Evolutionary conservation across 768 basidiomycete species (phyloP).

Genomic region (Mycena leptocephala): DNA sequence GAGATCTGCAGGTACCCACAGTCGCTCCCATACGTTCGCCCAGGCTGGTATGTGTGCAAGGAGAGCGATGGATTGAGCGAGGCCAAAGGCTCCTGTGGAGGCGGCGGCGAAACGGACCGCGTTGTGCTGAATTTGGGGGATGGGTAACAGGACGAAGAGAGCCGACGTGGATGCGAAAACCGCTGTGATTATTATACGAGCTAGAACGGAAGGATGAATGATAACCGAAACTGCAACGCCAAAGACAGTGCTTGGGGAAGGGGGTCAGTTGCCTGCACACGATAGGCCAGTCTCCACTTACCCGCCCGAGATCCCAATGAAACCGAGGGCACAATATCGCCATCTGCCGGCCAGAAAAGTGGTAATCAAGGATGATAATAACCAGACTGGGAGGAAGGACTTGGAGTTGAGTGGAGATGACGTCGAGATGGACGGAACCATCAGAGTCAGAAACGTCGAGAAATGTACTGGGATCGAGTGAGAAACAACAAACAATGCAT

Average conservation of each 20-base stretch:
- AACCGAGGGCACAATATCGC: slow-evolving; percentile 64
- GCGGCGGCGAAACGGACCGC: slow-evolving; percentile 67
- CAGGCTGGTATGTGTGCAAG: slow-evolving; percentile 67
- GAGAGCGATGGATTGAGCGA: slow-evolving; percentile 68
- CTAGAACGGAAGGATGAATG: slow-evolving; percentile 51
- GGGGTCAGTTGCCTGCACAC: not conserved
- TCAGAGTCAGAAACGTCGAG: slow-evolving; percentile 69
- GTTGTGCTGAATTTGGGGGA: slow-evolving; percentile 61
- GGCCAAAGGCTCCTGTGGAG: slow-evolving; percentile 72
- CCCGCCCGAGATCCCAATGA: slow-evolving; percentile 72
- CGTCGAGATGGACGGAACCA: slow-evolving; percentile 68
- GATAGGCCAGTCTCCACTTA: slow-evolving; percentile 44
- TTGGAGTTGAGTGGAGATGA: slow-evolving; percentile 61
- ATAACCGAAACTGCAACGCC: slow-evolving; percentile 67
- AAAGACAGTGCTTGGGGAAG: slow-evolving; percentile 54
- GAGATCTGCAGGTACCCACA: slow-evolving; percentile 66
- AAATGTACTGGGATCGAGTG: slow-evolving; percentile 12
- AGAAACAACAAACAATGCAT: not conserved
- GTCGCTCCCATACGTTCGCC: slow-evolving; percentile 76
- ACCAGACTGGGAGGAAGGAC: slow-evolving; percentile 74
- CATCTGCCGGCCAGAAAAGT: slow-evolving; percentile 71
- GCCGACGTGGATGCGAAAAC: slow-evolving; percentile 56
- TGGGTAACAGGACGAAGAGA: slow-evolving; percentile 62
- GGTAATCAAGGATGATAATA: slow-evolving; percentile 66
- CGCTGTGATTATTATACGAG: slow-evolving; percentile 42